phyloP scores from a whole-genome alignment of 1,284 basidiomycete genomes.

The Marasmius tenuissimus region DNA sequence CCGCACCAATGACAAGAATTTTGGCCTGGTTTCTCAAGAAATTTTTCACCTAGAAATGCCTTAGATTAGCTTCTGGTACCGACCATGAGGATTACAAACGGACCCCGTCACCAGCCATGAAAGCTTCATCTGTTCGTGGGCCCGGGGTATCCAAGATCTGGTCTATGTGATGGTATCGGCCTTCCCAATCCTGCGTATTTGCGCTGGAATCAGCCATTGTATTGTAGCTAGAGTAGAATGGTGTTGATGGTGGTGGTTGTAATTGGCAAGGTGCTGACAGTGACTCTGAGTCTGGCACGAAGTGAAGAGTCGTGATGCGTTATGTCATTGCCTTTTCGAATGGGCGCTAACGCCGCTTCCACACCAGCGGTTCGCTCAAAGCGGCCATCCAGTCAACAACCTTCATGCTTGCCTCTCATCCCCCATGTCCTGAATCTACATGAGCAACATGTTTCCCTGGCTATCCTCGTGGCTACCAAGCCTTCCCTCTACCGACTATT shows the following conservation, averaged over 20 bases:
- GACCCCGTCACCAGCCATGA: conserved; percentile 74
- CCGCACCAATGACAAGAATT: conserved; percentile 96
- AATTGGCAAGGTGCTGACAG: too few relatives aligned
- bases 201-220: conserved; percentile 3
- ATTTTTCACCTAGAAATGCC: conserved; percentile 68
- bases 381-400: background rate
- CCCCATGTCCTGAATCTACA: background rate
- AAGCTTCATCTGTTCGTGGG: conserved; percentile 76
- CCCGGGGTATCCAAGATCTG: conserved; percentile 81
- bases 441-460: conserved; percentile 33
- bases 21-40: conserved; percentile 87
- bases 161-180: conserved; percentile 77
- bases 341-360: background rate
- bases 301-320: background rate
- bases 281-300: too few relatives aligned
- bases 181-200: conserved; percentile 58
- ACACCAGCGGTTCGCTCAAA: background rate
- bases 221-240: background rate
- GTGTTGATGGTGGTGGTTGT: background rate
- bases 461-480: conserved; percentile 59
- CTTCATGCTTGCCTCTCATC: background rate
- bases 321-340: background rate
- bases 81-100: conserved; percentile 17
- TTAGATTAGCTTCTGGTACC: background rate
- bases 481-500: conserved; percentile 56